Percentiles rank a stretch among this genome's conserved stretches.
phyloP scores from a whole-genome alignment of 2,329 filamentous ascomycete species.

The Fusarium pininemorale region DNA sequence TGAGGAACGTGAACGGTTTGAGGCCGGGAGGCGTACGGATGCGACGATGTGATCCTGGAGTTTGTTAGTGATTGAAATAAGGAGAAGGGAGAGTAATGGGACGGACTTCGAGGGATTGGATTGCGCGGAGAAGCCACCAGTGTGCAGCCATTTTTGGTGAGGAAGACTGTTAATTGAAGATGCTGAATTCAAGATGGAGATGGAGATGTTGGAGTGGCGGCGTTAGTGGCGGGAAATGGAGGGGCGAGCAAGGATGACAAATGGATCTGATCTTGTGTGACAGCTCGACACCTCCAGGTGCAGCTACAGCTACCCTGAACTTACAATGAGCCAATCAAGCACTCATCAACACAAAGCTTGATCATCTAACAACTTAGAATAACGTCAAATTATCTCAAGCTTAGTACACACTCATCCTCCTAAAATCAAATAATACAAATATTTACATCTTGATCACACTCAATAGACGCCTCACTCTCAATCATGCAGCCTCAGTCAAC shows the following conservation, averaged over 20 bases:
- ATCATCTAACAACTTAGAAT: fast-evolving
- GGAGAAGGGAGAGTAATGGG: too few species aligned
- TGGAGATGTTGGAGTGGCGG: background rate
- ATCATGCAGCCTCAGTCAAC: background rate
- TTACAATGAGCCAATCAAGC: background rate
- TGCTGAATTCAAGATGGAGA: background rate
- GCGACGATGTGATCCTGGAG: conserved; percentile 47
- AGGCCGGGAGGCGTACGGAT: conserved; percentile 37
- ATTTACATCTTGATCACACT: background rate
- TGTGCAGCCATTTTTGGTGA: conserved; percentile 45
- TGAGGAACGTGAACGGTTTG: background rate
- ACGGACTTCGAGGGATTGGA: conserved; percentile 48
- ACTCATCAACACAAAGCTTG: background rate
- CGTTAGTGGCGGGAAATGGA: background rate
- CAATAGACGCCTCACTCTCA: background rate
- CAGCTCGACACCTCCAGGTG: background rate
- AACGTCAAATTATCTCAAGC: background rate
- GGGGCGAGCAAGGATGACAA: conserved; percentile 32
- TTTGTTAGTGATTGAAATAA: conserved; percentile 12
- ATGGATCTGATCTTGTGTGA: background rate
- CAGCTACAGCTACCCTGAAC: conserved; percentile 17
- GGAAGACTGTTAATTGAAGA: background rate
- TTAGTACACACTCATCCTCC: background rate
- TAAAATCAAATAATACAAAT: fast-evolving
- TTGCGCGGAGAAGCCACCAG: conserved; percentile 47